Base-by-base conservation (phyloP, 2,329 filamentous ascomycete genomes). In the Penicillium crustosum region DNA sequence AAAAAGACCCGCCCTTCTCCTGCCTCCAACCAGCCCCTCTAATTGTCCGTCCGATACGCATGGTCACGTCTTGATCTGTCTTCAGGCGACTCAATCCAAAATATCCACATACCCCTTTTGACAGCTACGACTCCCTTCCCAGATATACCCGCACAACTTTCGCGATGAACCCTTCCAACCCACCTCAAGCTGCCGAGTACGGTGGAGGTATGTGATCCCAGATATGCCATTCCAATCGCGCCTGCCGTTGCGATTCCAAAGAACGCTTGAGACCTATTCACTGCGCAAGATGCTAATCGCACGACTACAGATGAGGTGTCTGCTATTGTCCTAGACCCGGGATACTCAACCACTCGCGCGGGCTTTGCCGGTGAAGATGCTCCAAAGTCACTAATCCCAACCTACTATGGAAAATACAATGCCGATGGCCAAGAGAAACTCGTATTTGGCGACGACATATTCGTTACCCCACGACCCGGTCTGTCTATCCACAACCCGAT, bases 301-400 rank as follows among this genome's bases (percentile, higher is more conserved):
- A 27, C 44, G 47, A 60, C 45, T 57, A 45, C 69, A 96, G 94
- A 99, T 81, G 94, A 99, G 81, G 93, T 99, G 64, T 95, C 93
- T 36, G 95, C 95, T 52, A 89, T 99, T 67, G 91, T 99, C 38
- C 90, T 99, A 72, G 94, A 99, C 73, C 90, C 94, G 3, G 94
- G 95, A 61, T 97, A 92, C 79, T 91, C 90, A 71, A 89, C 87
- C 66, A 93, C 90, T 41, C 92, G 95, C 77, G 94, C 93, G 59
- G 94, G 94, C 58, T 99, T 97, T 72, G 95, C 95, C 13, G 94
- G 95, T 72, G 95, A 99, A 84, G 94, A 99, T 78, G 89, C 92
- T 0, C 94, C 94, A 67, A 97, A 97, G 80, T 92, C 91, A 31
- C 87, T 97, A 57, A 84, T 96, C 58, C 93, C 93, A 29, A 94